Base-by-base conservation (phyloP, 768 basidiomycete genomes). In the Amanita molliuscula region DNA sequence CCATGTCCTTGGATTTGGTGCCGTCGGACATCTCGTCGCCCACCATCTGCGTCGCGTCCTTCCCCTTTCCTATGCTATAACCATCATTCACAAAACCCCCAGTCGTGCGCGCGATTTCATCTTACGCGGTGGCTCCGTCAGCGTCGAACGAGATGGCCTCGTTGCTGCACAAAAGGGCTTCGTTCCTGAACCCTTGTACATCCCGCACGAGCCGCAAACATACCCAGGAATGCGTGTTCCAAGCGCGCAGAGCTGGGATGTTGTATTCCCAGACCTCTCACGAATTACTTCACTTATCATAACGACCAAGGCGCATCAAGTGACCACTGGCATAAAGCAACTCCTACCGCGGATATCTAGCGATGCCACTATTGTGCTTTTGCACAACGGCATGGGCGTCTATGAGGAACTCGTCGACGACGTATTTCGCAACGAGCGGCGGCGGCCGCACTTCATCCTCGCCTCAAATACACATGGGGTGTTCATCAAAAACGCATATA, bases 361-460 rank as follows among this genome's bases (percentile, higher is more conserved):
- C 0, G 63, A 75, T 44, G 86, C 84, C 38, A 95, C 93, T 31
- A 81, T 98, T 55, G 88, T 95, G 2, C 76, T 99, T n/a, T 65
- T 97, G 47, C 89, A 95, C 60, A 95, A 95, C 61, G 95, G 95
- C 21, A 88, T 96, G 82, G 95, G 92, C 9, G 68, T 94, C 7
- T 88, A 91, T 63, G 94, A 98, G 56, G 68, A 79, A 53, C 73
- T 96, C 43, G 62, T 89, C 15, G 59, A 67, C 5, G 57, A 74
- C 5, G 57, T 91, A 37, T 98, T 92, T 63, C 82, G 75, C 16
- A 84, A 92, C 62, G 75, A 82, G 20, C 62, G 71, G 29, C 69
- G 72, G 25, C 79, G 94, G 33, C 94, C 94, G 10, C 82, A 88
- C 58, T 91, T 98, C 61, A 76, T 98, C 55, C 67, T 95, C 47